Evolutionary conservation across 179 eudicot genomes (phyloP).

Genomic region (Pouteria campechiana): DNA sequence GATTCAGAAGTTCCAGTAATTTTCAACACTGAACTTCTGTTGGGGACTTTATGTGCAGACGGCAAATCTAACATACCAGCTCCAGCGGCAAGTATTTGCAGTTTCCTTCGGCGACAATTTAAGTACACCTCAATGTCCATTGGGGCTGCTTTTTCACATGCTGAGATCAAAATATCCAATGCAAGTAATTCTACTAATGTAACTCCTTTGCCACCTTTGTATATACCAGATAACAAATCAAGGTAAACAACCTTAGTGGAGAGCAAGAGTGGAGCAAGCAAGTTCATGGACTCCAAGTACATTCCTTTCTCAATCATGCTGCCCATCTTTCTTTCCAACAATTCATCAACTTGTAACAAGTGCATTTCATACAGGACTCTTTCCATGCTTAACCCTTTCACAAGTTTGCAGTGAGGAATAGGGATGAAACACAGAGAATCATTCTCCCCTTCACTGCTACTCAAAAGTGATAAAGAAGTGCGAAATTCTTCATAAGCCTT

Average conservation of each 20-base stretch:
- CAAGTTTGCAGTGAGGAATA: constrained; percentile 70
- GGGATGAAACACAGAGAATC: constrained; percentile 37
- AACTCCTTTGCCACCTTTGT: constrained; percentile 35
- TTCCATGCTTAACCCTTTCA: constrained; percentile 53
- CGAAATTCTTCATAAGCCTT: constrained; percentile 75
- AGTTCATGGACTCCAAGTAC: constrained; percentile 49
- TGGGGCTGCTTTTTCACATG: constrained; percentile 57
- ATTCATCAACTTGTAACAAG: constrained; percentile 63
- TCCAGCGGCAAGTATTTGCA: constrained; percentile 65
- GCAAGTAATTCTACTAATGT: constrained; percentile 62
- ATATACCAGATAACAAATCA: constrained; percentile 27
- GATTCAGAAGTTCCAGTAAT: constrained; percentile 26
- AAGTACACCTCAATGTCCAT: constrained; percentile 51
- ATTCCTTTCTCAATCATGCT: constrained; percentile 62
- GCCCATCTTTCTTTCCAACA: constrained; percentile 51
- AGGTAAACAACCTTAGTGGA: constrained; percentile 40
- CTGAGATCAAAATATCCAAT: constrained; percentile 51
- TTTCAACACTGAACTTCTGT: constrained; percentile 17
- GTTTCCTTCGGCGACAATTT: constrained; percentile 70
- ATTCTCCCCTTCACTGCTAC: constrained; percentile 36
- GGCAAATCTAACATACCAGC: constrained; percentile 52
- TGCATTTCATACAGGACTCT: constrained; percentile 63
- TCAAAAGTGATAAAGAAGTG: constrained; percentile 51
- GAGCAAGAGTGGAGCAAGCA: constrained; percentile 74
- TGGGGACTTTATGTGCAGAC: constrained; percentile 24